Conservation (phyloP, 1,284 basidiomycete species). For the Rhodotorula sp. region DNA sequence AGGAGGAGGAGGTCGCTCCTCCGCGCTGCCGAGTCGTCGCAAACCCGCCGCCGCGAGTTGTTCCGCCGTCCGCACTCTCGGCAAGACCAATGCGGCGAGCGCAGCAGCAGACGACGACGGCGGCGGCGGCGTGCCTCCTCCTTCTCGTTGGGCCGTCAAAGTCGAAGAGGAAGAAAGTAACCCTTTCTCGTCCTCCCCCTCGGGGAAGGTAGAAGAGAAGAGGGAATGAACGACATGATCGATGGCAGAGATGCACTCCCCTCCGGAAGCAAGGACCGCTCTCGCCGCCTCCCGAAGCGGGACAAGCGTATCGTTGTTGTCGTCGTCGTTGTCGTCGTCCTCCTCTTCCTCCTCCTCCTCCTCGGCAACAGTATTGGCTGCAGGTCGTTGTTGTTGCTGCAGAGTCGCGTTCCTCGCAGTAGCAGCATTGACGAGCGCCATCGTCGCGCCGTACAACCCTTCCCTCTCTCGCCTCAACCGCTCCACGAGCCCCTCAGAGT, state of each 20-base stretch:
- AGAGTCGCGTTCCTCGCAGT: constrained; percentile 65
- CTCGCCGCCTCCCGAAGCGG: constrained; percentile 75
- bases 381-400: constrained; percentile 46
- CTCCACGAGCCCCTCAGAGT: constrained; percentile 53
- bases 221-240: constrained; percentile 54
- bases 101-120: too few species aligned
- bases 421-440: constrained; percentile 82
- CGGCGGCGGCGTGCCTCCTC: background rate
- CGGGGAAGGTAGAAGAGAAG: background rate
- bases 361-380: background rate
- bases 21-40: background rate
- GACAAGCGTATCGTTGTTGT: too few species aligned
- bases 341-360: constrained; percentile 65
- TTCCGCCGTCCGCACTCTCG: constrained; percentile 1
- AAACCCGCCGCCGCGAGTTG: background rate
- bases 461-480: constrained; percentile 67
- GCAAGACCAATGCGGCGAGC: background rate
- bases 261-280: constrained; percentile 75
- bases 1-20: background rate
- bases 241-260: constrained; percentile 81
- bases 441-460: constrained; percentile 78
- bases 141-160: constrained; percentile 9
- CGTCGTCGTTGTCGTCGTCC: constrained; percentile 68
- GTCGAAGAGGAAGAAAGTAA: background rate
- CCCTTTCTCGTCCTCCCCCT: background rate